Conservation (phyloP, 768 basidiomycete species). For the Suillus subaureus region DNA sequence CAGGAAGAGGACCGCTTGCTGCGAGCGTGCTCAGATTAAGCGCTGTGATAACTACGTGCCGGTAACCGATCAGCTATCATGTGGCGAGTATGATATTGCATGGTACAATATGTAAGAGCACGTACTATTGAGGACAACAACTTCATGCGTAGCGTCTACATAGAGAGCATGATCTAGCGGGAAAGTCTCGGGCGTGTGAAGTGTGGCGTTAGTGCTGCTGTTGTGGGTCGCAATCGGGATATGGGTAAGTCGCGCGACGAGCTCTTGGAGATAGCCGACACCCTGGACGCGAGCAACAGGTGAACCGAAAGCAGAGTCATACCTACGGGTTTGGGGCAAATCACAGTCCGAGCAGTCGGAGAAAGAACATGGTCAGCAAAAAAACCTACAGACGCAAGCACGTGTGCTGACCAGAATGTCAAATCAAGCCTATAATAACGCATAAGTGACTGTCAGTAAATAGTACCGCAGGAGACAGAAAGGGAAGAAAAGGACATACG, state of each 20-base stretch:
- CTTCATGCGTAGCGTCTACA: constrained; percentile 65
- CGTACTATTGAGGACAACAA: constrained; percentile 60
- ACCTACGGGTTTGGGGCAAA: constrained; percentile 35
- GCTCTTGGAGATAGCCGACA: constrained; percentile 80
- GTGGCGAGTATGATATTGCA: neutral
- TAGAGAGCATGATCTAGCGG: constrained; percentile 74
- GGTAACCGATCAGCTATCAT: constrained; percentile 9
- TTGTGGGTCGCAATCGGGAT: constrained; percentile 71
- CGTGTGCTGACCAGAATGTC: constrained; percentile 51
- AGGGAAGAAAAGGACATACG: constrained; percentile 40
- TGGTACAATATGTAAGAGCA: neutral
- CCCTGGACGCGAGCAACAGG: constrained; percentile 78
- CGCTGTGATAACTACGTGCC: constrained; percentile 69
- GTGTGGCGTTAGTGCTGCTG: constrained; percentile 82
- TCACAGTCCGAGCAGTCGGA: constrained; percentile 20
- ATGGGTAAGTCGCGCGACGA: constrained; percentile 80
- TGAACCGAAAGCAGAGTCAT: constrained; percentile 79
- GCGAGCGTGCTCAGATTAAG: constrained; percentile 81
- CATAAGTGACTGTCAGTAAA: neutral
- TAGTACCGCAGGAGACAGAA: constrained; percentile 1
- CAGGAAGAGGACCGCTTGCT: constrained; percentile 70
- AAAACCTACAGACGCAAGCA: neutral
- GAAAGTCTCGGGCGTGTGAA: constrained; percentile 71
- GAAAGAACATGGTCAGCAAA: neutral
- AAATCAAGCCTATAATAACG: constrained; percentile 54